Evolutionary conservation across 108 stramenopile genomes (phyloP), one percentile per base, ranked within the genome.

Genomic region (Aurantiochytrium sp.): DNA sequence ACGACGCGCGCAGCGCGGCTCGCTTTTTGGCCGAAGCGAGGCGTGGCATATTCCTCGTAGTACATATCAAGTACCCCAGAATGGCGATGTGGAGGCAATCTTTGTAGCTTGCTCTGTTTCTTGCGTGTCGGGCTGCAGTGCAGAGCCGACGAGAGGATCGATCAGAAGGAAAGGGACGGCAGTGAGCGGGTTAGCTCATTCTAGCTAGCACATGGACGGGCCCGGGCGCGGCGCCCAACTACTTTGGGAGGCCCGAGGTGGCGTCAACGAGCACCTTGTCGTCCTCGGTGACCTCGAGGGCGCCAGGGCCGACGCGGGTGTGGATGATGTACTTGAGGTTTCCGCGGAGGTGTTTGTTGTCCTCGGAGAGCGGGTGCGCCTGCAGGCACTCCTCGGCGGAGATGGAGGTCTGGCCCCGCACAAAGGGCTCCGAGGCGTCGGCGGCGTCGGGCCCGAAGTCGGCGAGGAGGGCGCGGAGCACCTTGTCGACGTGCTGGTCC

Each of bases 401-500:
- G 17, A 81, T 6, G 32, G 39, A 22, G 39, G 73, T 81, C 73
- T 48, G 73, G 39, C 73, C 73, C 19, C 73, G 73, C 24, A 81
- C 73, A 3, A 41, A 81, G 24, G 30, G 45, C 42, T 81, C 42
- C 42, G n/a, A 22, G 6, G 39, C 6, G 10, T 81, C 81, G 37
- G 69, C 37, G 48, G 86, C 85, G 34, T 31, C n/a, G 6, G 73
- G 73, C 6, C 73, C 73, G 32, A 81, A 81, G 42, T 81, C 73
- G 8, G 39, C 37, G 59, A 89, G 68, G 17, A 90, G 88, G 17
- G 81, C 45, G 30, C 81, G 48, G 87, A 90, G 89, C 36, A 90
- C 87, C 87, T 89, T 86, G 24, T 48, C 87, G 37, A 73, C 73
- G 73, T 90, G 73, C 3, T 89, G 30, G n/a, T 65, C 89, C 24